Evolutionary conservation across 352 stramenopile genomes (phyloP).

Genomic region (Phytophthora lateralis): DNA sequence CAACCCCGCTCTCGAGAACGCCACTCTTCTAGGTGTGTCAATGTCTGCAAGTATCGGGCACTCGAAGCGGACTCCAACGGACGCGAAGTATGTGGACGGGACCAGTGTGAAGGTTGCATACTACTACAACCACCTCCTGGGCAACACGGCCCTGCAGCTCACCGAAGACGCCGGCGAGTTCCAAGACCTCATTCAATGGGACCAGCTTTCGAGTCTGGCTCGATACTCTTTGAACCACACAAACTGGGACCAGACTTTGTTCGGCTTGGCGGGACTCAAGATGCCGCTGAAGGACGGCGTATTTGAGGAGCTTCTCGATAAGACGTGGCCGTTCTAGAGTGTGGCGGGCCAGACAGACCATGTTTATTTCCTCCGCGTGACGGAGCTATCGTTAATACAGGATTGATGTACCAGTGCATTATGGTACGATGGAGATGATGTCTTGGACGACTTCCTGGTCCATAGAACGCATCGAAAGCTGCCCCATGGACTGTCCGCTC

Average conservation of each 20-base stretch:
- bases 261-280: conserved; percentile 14
- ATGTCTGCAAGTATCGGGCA: conserved; percentile 30
- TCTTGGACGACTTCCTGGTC: neutral
- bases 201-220: conserved; percentile 26
- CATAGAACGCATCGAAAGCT: neutral
- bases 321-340: conserved; percentile 31
- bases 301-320: conserved; percentile 23
- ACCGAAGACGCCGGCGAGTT: conserved; percentile 28
- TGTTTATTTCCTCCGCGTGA: conserved; percentile 8
- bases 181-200: conserved; percentile 35
- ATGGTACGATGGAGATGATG: neutral
- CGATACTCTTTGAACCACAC: conserved; percentile 29
- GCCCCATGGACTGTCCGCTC: neutral
- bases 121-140: conserved; percentile 29
- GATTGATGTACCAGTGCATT: conserved; percentile 7
- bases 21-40: conserved; percentile 25
- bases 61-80: conserved; percentile 8
- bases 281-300: conserved; percentile 33
- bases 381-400: conserved; percentile 14
- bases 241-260: conserved; percentile 27
- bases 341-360: neutral
- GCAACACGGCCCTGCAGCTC: conserved; percentile 26
- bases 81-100: conserved; percentile 16
- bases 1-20: conserved; percentile 20
- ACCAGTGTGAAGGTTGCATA: conserved; percentile 31